phyloP scores from a whole-genome alignment of 73 alveolate genomes.

The Symbiodinium natans region DNA sequence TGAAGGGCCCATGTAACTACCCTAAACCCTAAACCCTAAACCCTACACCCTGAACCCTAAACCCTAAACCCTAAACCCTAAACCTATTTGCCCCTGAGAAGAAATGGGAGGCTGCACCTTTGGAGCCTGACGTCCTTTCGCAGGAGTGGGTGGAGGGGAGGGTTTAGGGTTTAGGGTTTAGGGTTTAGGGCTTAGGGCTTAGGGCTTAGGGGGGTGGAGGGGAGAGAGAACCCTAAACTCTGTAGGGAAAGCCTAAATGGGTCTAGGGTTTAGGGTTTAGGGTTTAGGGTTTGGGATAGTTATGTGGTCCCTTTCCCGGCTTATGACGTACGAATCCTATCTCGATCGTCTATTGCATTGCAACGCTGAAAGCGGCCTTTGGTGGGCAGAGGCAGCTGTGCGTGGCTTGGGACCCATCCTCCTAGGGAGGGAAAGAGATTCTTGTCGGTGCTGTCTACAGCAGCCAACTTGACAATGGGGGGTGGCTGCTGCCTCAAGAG shows the following conservation, averaged over 20 bases:
- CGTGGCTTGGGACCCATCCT: neutral
- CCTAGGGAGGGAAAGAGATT: conserved; percentile 31
- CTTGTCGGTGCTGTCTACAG: neutral
- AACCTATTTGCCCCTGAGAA: neutral
- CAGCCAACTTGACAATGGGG: neutral
- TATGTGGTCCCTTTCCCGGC: too few species aligned
- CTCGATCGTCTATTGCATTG: neutral
- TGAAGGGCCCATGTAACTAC: neutral
- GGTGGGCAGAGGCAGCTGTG: neutral
- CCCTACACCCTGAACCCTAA: too few species aligned
- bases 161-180: neutral
- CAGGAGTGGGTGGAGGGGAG: neutral
- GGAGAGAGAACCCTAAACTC: too few species aligned
- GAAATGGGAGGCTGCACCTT: too few species aligned
- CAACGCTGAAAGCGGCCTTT: neutral
- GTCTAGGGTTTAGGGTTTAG: too few species aligned
- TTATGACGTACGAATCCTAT: neutral
- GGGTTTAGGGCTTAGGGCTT: neutral
- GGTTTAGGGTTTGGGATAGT: too few species aligned
- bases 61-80: neutral
- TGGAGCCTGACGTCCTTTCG: too few species aligned
- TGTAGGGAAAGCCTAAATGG: too few species aligned
- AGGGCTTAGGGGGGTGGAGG: neutral
- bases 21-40: neutral
- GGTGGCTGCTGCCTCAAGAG: neutral